phyloP scores from a whole-genome alignment of 2,329 filamentous ascomycete genomes.

The Knufia petricola region DNA sequence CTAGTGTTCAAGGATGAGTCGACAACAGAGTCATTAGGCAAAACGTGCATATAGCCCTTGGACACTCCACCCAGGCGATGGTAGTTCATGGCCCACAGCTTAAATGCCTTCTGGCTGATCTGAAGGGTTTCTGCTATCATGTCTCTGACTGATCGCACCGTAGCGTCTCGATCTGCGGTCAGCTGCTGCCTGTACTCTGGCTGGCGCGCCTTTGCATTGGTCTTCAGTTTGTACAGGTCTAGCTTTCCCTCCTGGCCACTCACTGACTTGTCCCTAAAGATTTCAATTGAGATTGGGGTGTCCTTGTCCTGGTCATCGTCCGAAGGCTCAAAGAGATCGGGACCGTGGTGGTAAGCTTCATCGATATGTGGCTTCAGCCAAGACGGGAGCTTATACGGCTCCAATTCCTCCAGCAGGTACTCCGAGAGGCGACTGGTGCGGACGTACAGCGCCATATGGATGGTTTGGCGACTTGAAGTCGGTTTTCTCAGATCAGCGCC shows the following conservation, averaged over 20 bases:
- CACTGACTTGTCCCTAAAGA: constrained; percentile 31
- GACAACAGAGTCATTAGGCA: constrained; percentile 11
- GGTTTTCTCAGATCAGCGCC: constrained; percentile 29
- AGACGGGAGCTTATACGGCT: constrained; percentile 39
- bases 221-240: constrained; percentile 33
- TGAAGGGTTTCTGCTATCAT: constrained; percentile 12
- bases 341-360: constrained; percentile 11
- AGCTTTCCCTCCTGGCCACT: constrained; percentile 31
- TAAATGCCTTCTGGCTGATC: constrained; percentile 11
- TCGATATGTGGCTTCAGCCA: constrained; percentile 34
- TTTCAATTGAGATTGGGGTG: constrained; percentile 28
- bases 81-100: constrained; percentile 16
- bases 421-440: constrained; percentile 39
- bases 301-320: constrained; percentile 19
- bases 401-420: constrained; percentile 33
- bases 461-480: constrained; percentile 34
- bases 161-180: neutral
- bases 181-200: constrained; percentile 11
- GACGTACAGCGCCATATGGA: constrained; percentile 49
- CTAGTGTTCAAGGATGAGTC: neutral
- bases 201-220: constrained; percentile 6
- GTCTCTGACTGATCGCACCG: constrained; percentile 14
- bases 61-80: constrained; percentile 12
- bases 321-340: constrained; percentile 15
- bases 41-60: constrained; percentile 11